Evolutionary conservation across 345 rosid genomes (phyloP), one percentile per base, ranked within the genome.

Genomic region (Boechera stricta): DNA sequence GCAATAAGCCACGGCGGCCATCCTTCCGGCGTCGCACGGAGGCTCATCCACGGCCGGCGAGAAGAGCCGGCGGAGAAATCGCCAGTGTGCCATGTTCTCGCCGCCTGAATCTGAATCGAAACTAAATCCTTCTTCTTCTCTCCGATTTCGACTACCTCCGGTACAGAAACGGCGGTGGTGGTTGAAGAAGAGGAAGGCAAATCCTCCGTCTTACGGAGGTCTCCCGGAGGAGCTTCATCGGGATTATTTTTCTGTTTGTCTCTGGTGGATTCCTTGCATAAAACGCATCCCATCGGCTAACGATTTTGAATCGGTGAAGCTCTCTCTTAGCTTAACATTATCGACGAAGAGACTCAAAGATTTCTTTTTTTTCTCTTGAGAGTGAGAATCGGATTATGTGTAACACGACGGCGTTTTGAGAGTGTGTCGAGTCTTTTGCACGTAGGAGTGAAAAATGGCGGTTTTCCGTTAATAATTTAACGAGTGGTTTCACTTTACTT

Each of bases 1-100:
- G 86, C 87, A 75, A 91, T 73, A 8, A 93, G 77, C 98, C 98
- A 93, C 51, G 94, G 80, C 1, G 96, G 97, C 98, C 98, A 93
- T 4, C 87, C 90, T 4, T 85, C 87, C 69, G 86, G 84, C 5
- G 62, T 57, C 7, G 58, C 44, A 28, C 79, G 64, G 53, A 74
- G 67, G 18, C 71, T 47, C 73, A 47, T 66, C 24, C 82, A 79
- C 7, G 79, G 69, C 61, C 82, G 86, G 5, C 83, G 69, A 78
- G 82, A 89, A 65, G 78, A 53, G 16, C 71, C 71, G 12, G 61
- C 74, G 8, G 79, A 80, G 47, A 87, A 80, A 53, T 82, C 87
- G 35, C 73, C 86, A 0, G 84, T 79, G 68, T 67, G 82, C 75
- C 74, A 16, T 33, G 70, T 75, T 54, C 82, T 85, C 64, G 74